phyloP scores from a whole-genome alignment of 805 yeast genomes.

The Pichia occidentalis region DNA sequence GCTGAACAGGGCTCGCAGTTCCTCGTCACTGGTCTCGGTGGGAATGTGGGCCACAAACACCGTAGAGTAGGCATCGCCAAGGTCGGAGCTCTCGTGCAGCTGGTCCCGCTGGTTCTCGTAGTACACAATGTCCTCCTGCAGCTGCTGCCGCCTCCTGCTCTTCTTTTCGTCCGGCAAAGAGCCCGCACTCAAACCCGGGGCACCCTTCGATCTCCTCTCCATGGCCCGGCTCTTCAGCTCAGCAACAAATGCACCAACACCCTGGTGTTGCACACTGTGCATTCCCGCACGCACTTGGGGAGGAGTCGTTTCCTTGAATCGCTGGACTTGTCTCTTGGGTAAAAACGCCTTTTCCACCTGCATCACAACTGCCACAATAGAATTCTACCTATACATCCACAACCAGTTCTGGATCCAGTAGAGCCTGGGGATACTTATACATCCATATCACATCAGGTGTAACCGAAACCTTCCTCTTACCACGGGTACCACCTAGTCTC shows the following conservation, averaged over 20 bases:
- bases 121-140: slow-evolving; percentile 1
- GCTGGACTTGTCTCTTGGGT: too few relatives aligned
- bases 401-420: too few relatives aligned
- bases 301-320: slow-evolving; percentile 4
- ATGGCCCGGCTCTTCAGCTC: not conserved
- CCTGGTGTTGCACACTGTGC: not conserved
- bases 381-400: not conserved
- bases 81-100: not conserved
- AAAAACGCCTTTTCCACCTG: not conserved
- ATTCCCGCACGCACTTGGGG: slow-evolving; percentile 2
- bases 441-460: too few relatives aligned
- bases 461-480: too few relatives aligned
- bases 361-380: not conserved
- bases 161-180: too few relatives aligned
- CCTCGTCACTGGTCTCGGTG: slow-evolving; percentile 59
- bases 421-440: too few relatives aligned
- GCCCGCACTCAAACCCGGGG: too few relatives aligned
- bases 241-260: not conserved
- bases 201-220: not conserved
- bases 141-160: not conserved
- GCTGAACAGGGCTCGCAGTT: slow-evolving; percentile 54
- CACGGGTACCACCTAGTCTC: too few relatives aligned
- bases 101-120: not conserved
- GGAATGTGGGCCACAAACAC: slow-evolving; percentile 71
- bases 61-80: slow-evolving; percentile 71